phyloP scores from a whole-genome alignment of 2,329 filamentous ascomycete species.

The Calonectria henricotiae region DNA sequence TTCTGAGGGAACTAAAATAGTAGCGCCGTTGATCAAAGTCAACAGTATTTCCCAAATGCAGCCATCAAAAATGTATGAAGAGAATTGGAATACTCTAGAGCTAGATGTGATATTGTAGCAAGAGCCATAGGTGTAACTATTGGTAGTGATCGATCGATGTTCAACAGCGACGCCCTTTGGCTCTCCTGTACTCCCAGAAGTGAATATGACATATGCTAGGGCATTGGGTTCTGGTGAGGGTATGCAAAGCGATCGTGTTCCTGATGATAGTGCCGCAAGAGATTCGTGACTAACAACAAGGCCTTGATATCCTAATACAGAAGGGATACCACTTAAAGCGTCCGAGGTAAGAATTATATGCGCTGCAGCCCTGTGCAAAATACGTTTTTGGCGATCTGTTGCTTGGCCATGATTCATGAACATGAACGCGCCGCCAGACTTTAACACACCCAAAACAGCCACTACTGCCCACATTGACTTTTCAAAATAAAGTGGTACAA shows the following conservation, averaged over 20 bases:
- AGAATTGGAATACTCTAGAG: conserved; percentile 28
- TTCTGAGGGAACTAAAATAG: conserved; percentile 33
- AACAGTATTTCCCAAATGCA: conserved; percentile 34
- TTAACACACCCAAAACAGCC: neutral
- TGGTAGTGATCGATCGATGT: conserved; percentile 29
- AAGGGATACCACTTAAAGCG: neutral
- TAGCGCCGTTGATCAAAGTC: conserved; percentile 36
- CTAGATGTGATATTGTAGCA: neutral
- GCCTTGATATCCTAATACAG: neutral
- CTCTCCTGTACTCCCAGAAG: conserved; percentile 50
- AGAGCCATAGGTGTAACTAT: neutral
- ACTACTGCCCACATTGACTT: conserved; percentile 6
- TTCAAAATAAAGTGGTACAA: neutral
- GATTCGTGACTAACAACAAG: neutral
- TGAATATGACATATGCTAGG: conserved; percentile 46
- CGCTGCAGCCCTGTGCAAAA: neutral
- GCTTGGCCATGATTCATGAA: neutral
- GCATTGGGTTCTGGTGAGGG: conserved; percentile 11
- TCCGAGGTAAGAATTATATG: neutral
- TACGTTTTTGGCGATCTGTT: neutral
- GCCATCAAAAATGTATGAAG: conserved; percentile 41
- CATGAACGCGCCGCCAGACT: neutral
- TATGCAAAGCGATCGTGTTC: neutral
- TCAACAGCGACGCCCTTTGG: conserved; percentile 49
- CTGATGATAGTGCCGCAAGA: too few species aligned